Evolutionary conservation across 176 grass and related monocot species (phyloP).

Genomic region (Panicum miliaceum): DNA sequence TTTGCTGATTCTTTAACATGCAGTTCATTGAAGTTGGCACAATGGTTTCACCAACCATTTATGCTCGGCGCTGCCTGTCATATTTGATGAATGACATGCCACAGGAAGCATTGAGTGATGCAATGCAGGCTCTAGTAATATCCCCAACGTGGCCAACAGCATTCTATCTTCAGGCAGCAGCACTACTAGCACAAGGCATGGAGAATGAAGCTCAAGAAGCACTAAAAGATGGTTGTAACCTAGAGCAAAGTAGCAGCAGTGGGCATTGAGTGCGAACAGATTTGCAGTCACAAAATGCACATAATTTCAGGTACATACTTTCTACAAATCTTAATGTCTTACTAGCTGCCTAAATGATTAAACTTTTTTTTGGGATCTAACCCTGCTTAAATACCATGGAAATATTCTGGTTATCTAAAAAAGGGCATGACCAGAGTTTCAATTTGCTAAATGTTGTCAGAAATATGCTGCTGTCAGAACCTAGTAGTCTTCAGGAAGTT

Average conservation of each 20-base stretch:
- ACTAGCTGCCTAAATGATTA: background rate
- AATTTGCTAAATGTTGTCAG: too few relatives aligned
- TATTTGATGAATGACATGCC: conserved; percentile 87
- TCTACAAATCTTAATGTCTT: background rate
- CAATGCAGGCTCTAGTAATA: conserved; percentile 88
- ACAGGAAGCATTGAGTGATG: conserved; percentile 82
- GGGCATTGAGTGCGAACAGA: conserved; percentile 50
- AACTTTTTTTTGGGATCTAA: background rate
- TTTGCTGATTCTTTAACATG: conserved; percentile 37
- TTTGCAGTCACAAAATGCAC: conserved; percentile 47
- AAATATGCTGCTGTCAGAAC: background rate
- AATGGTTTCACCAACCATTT: conserved; percentile 96
- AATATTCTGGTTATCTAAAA: background rate
- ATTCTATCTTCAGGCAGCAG: conserved; percentile 92
- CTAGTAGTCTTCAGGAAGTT: conserved; percentile 13
- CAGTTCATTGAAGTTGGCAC: conserved; percentile 99
- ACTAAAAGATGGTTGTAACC: conserved; percentile 77
- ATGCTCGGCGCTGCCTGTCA: conserved; percentile 82
- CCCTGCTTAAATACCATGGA: background rate
- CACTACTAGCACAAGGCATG: conserved; percentile 71
- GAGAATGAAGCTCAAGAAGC: conserved; percentile 91
- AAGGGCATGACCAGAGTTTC: background rate
- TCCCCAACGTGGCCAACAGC: conserved; percentile 88
- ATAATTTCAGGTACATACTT: conserved; percentile 49
- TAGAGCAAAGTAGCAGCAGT: conserved; percentile 61